These are phyloP conservation scores for Emergomyces africanus DNA, from an alignment of 2,329 filamentous ascomycete species.

Conservation along the genomic window DNA sequence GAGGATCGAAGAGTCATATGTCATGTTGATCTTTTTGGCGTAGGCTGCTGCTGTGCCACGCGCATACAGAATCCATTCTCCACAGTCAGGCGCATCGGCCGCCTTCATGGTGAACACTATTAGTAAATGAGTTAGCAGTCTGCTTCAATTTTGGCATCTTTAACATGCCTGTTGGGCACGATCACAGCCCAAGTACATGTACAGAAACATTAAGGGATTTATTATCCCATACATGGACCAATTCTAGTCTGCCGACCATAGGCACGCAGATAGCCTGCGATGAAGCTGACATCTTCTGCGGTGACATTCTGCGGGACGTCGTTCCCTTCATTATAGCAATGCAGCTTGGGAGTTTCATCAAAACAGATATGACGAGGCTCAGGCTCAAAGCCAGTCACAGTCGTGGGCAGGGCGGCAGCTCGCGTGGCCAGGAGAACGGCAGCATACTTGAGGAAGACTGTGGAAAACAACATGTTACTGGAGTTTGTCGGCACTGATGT, in stretches of 20 bases:
- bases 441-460: not conserved
- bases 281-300: not conserved
- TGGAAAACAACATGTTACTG: not conserved
- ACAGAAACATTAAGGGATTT: not conserved
- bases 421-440: not conserved
- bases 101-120: conserved; percentile 4
- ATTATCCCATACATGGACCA: not conserved
- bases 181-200: not conserved
- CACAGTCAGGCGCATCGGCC: conserved; percentile 2
- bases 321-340: not conserved
- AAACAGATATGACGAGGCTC: not conserved
- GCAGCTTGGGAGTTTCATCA: not conserved
- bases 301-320: not conserved
- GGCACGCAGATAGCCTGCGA: not conserved
- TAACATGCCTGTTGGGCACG: not conserved
- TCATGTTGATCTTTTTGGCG: conserved; percentile 3
- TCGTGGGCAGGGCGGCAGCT: not conserved
- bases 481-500: not conserved
- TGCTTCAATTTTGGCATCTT: not conserved
- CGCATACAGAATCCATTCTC: conserved; percentile 3
- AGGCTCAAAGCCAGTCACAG: not conserved
- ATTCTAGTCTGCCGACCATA: conserved; percentile 1
- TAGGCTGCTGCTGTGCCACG: not conserved
- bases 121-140: not conserved
- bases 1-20: conserved; percentile 2